Evolutionary conservation across 208 protist species (phyloP), one percentile per base, ranked within the genome.

Genomic region (Wallacemonas sp.): DNA sequence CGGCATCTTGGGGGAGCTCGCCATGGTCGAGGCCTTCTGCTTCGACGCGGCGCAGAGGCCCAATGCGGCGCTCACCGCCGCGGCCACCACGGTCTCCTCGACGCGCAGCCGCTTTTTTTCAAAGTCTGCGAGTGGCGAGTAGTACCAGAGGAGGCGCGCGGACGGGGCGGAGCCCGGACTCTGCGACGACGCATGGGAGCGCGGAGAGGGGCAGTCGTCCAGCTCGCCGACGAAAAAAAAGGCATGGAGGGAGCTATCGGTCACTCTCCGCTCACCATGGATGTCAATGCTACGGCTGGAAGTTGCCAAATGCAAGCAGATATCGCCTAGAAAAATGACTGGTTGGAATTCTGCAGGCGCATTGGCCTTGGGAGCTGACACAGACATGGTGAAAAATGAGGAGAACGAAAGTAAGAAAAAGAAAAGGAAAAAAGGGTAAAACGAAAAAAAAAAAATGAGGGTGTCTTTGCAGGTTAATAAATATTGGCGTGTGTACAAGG

Each of bases 101-200:
- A 93, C 82, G 16, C 75, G 76, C n/a, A 93, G 59, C 59, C 79
- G 80, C 76, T 93, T 93, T 18, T 61, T 61, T 18, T 84, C 71
- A 48, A 86, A 89, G 18, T 79, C 71, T 11, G 83, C 77, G 8
- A 93, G 71, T 3, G 87, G 82, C 26, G 87, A 76, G 74, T 87
- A 83, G 74, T 84, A 93, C 84, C 87, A 93, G 18, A 41, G 0
- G 29, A 81, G 63, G 10, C 31, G 25, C 12, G 67, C 29, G 1
- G 14, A 20, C n/a, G 70, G 14, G 11, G n/a, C 52, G 52, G 31
- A 22, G 18, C 20, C 36, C 14, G 36, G 26, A 0, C 20, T 59
- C n/a, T 4, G 7, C n/a, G 8, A 20, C 4, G 8, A 20, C 4
- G 7, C 5, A 4, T n/a, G 14, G 4, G 31, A 8, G 3, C 52